These are phyloP conservation scores for Stemphylium lycopersici DNA, from an alignment of 2,329 filamentous ascomycete genomes.

Conservation along the genomic window DNA sequence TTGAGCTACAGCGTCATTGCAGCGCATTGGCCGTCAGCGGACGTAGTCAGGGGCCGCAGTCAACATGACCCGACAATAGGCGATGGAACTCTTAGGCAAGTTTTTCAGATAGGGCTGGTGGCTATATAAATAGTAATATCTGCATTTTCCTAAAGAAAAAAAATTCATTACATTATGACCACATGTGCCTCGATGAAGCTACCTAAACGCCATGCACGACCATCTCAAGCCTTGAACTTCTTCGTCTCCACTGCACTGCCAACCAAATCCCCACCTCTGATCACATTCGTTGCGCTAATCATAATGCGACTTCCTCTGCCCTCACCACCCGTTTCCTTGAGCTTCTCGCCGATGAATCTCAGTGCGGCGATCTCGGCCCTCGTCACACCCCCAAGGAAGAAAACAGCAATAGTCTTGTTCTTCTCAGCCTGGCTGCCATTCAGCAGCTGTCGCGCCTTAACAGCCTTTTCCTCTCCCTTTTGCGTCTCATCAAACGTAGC, in stretches of 20 bases:
- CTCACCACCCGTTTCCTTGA: conserved; percentile 71
- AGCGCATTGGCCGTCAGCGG: too few species aligned
- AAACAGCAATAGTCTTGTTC: conserved; percentile 89
- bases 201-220: too few species aligned
- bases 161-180: too few species aligned
- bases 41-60: too few species aligned
- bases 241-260: conserved; percentile 78
- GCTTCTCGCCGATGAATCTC: conserved; percentile 64
- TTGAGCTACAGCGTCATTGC: too few species aligned
- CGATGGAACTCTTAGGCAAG: too few species aligned
- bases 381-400: conserved; percentile 95
- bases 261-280: conserved; percentile 90
- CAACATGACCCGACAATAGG: too few species aligned
- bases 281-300: conserved; percentile 89
- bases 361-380: conserved; percentile 95
- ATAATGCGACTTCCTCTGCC: conserved; percentile 76
- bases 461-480: conserved; percentile 89
- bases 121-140: too few species aligned
- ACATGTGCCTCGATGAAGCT: too few species aligned
- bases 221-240: conserved; percentile 29
- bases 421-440: conserved; percentile 63
- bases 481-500: conserved; percentile 91
- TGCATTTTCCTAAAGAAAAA: too few species aligned
- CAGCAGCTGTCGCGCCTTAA: conserved; percentile 82
- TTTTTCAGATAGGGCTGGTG: too few species aligned